Base-by-base conservation (phyloP, 805 yeast genomes). In the Myxozyma mucilagina region DNA sequence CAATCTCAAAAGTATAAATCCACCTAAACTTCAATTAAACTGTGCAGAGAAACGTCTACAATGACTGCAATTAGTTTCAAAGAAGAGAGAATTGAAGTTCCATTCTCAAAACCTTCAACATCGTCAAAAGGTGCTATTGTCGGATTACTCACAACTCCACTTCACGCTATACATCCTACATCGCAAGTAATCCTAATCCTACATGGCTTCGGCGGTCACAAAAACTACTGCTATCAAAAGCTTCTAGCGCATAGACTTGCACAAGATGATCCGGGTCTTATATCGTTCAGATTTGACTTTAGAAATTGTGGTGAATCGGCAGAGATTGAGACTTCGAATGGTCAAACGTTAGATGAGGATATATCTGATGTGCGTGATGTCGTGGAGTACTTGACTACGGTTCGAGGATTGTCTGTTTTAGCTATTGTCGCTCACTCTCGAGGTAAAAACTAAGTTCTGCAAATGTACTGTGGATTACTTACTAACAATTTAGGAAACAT, bases 151-250 rank as follows among this genome's bases (percentile, higher is more conserved):
- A 54, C 60, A 8, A 5, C 18, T 13, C 67, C 67, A n/a, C 5
- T 39, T 10, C 14, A 16, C 4, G 52, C 66, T 6, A 13, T 38
- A 9, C 51, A 53, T 34, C 66, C 67, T 4, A 45, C 57, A 6
- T 36, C 72, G 18, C 77, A 82, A 41, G 89, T 86, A 0, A 70
- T 91, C 5, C 70, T 91, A 14, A 67, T 84, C n/a, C 18, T 50
- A 13, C 97, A 92, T 71, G 97, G 97, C 1, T 87, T 83, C 64
- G 92, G 86, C 0, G 96, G 96, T 0, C 96, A 92, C 70, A 83
- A 90, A 67, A 83, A 88, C 75, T 87, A 89, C 71, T 84, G 90
- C 61, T 91, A 87, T 72, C 90, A 87, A 66, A 81, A 82, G 32
- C 68, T 75, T 13, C 73, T 90, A 49, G 92, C 96, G 0, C 81